phyloP scores from a whole-genome alignment of 1,284 basidiomycete genomes.

The Ganoderma leucocontextum region DNA sequence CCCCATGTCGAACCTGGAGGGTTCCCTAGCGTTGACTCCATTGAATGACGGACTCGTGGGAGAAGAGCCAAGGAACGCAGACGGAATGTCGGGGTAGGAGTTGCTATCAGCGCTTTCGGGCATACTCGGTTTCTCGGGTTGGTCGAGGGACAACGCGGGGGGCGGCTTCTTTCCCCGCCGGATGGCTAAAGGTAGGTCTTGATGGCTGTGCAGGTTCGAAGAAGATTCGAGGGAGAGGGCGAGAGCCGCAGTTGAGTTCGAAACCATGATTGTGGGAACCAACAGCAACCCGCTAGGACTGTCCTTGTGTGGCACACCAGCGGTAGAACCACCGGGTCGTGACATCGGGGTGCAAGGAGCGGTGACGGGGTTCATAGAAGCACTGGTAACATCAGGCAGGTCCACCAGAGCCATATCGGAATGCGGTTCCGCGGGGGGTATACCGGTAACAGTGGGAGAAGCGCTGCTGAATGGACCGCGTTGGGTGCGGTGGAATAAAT shows the following conservation, averaged over 20 bases:
- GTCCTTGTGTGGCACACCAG: not conserved
- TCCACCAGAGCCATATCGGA: conserved; percentile 12
- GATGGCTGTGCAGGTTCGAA: conserved; percentile 33
- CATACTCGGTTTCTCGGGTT: conserved; percentile 26
- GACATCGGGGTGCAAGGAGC: conserved; percentile 4
- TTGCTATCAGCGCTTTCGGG: conserved; percentile 29
- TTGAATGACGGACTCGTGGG: conserved; percentile 53
- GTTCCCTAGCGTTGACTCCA: conserved; percentile 41
- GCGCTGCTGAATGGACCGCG: not conserved
- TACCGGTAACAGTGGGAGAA: not conserved
- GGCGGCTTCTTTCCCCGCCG: conserved; percentile 61
- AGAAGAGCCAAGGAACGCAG: conserved; percentile 64
- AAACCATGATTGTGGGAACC: conserved; percentile 59
- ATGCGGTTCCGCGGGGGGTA: not conserved
- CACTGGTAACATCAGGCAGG: not conserved
- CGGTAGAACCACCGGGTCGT: not conserved
- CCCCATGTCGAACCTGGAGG: conserved; percentile 46
- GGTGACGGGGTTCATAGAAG: not conserved
- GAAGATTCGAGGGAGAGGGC: conserved; percentile 55
- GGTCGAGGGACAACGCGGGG: conserved; percentile 48
- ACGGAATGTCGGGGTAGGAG: conserved; percentile 67
- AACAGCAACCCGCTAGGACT: conserved; percentile 20
- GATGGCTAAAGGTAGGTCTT: conserved; percentile 50
- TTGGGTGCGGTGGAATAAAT: not conserved
- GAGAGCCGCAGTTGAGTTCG: conserved; percentile 56